phyloP scores from a whole-genome alignment of 176 grass and related monocot species.

The Rhynchospora breviuscula region DNA sequence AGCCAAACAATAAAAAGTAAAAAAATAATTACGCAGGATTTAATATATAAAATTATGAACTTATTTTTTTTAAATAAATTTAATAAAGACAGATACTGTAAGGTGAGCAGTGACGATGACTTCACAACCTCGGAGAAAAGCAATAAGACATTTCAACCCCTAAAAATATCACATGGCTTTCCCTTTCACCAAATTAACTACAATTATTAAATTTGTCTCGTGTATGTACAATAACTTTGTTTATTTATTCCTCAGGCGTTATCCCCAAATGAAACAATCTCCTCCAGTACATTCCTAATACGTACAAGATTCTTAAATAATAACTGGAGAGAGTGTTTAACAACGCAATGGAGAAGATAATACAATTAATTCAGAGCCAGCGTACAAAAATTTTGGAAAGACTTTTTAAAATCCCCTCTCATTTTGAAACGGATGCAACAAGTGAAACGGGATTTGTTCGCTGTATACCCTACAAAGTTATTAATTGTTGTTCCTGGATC shows the following conservation, averaged over 20 bases:
- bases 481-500: background rate
- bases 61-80: background rate
- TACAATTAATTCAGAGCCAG: background rate
- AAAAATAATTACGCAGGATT: background rate
- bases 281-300: background rate
- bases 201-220: background rate
- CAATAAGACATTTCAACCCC: background rate
- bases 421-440: background rate
- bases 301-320: background rate
- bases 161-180: slow-evolving; percentile 8
- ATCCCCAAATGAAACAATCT: background rate
- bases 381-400: background rate
- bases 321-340: background rate
- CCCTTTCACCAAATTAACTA: background rate
- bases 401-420: background rate
- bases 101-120: background rate
- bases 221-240: background rate
- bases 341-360: background rate
- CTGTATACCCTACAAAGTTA: slow-evolving; percentile 12
- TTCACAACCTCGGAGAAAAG: background rate
- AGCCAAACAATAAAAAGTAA: background rate
- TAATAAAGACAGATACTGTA: background rate
- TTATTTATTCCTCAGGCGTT: background rate
- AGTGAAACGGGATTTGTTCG: slow-evolving; percentile 18
- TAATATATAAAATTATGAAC: background rate